Evolutionary conservation across 306 rosid species (phyloP).

Genomic region (Astragalus membranaceus): DNA sequence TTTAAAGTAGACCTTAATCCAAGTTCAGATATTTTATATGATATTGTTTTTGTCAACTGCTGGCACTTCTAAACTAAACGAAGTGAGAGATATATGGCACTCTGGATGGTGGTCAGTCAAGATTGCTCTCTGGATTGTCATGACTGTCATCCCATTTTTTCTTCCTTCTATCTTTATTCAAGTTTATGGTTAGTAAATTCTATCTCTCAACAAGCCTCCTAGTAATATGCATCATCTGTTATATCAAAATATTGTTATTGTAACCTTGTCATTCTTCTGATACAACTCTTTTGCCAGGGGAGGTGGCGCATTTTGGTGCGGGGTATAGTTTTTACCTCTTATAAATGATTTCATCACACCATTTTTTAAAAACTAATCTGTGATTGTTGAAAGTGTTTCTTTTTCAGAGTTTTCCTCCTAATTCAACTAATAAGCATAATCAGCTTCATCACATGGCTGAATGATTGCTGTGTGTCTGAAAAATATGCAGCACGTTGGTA

Average conservation of each 20-base stretch:
- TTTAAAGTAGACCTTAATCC: slow-evolving; percentile 46
- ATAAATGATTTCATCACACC: slow-evolving; percentile 8
- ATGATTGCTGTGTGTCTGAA: slow-evolving; percentile 59
- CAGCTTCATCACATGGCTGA: slow-evolving; percentile 89
- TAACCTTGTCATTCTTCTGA: slow-evolving; percentile 21
- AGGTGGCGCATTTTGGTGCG: slow-evolving; percentile 93
- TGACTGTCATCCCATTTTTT: slow-evolving; percentile 67
- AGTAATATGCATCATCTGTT: slow-evolving; percentile 8
- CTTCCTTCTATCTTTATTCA: slow-evolving; percentile 73
- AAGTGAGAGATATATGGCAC: slow-evolving; percentile 70
- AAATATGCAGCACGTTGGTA: slow-evolving; percentile 80
- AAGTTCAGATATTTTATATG: slow-evolving; percentile 62
- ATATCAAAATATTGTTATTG: background rate
- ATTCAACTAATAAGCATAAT: slow-evolving; percentile 90
- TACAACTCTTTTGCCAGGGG: slow-evolving; percentile 49
- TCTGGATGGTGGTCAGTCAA: slow-evolving; percentile 99
- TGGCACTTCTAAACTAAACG: slow-evolving; percentile 68
- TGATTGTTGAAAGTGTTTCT: slow-evolving; percentile 1
- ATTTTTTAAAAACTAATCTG: background rate
- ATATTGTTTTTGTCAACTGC: slow-evolving; percentile 74
- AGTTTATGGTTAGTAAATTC: slow-evolving; percentile 63
- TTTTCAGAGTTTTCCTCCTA: slow-evolving; percentile 85
- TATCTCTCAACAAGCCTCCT: slow-evolving; percentile 11
- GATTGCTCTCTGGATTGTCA: slow-evolving; percentile 55
- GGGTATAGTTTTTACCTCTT: slow-evolving; percentile 52